Evolutionary conservation across 2,329 filamentous ascomycete genomes (phyloP), one percentile per base, ranked within the genome.

Genomic region (Aureobasidium namibiae): DNA sequence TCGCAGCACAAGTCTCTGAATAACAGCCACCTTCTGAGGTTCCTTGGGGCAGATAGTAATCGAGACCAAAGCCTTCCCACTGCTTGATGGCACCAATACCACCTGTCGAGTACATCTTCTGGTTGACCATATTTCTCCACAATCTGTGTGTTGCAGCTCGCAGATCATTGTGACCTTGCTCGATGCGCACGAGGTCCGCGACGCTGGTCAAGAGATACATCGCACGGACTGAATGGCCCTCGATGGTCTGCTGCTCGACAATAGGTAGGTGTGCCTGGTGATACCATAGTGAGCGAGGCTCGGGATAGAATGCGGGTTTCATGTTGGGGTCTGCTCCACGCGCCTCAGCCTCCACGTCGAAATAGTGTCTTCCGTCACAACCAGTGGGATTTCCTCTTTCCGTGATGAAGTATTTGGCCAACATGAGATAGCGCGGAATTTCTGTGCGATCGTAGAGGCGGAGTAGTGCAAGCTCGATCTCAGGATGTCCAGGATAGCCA

Each of bases 91-190:
- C 78, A 1, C 83, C 83, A 52, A 86, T 79, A 0, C 82, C 82
- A 1, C 83, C 83, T 0, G 83, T 86, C 16, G 84, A 66, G 60
- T 83, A 86, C 78, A 85, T 82, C 66, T 85, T 86, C 59, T 76
- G 76, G 41, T 81, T 73, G 0, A 82, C 76, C 80, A 85, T 85
- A 62, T 84, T 83, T 33, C 76, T 67, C 83, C 82, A 86, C 4
- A 85, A 69, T 8, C 76, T 70, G 24, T 72, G 66, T 0, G 84
- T 64, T 1, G 80, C 72, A 0, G 67, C 65, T 18, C 29, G 23
- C n/a, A 54, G 23, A 29, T 70, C 61, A 64, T 36, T 50, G 67
- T 66, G 65, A 46, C 68, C 60, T 16, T 63, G 60, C 33, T 73
- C 70, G 4, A 80, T 67, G 26, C 73, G 75, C 0, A 80, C 66